phyloP scores from a whole-genome alignment of 768 basidiomycete genomes.

The Suillus luteus region DNA sequence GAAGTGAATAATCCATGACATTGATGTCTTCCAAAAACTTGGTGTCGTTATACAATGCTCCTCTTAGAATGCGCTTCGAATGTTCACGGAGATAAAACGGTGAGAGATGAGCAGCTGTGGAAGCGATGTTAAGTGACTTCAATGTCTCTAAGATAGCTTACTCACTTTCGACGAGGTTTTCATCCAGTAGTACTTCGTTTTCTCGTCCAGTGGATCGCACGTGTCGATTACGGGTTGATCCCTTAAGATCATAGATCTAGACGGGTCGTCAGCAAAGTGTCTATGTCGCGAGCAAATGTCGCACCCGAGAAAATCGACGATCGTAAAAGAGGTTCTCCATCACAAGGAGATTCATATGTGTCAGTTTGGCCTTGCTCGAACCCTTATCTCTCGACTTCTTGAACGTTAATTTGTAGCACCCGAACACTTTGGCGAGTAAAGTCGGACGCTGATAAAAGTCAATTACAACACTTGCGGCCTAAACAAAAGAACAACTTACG shows the following conservation, averaged over 20 bases:
- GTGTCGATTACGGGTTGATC: constrained; percentile 91
- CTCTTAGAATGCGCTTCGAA: constrained; percentile 87
- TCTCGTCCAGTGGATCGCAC: constrained; percentile 87
- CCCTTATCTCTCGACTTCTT: constrained; percentile 73
- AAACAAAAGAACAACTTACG: constrained; percentile 45
- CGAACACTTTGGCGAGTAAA: constrained; percentile 93
- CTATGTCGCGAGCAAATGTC: neutral
- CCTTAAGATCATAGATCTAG: constrained; percentile 96
- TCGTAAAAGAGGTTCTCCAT: constrained; percentile 99
- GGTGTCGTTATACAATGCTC: constrained; percentile 92
- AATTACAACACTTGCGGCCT: constrained; percentile 7
- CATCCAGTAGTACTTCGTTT: constrained; percentile 94
- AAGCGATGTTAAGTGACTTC: constrained; percentile 15
- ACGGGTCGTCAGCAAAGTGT: constrained; percentile 9
- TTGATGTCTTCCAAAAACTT: constrained; percentile 93
- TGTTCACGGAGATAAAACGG: constrained; percentile 98
- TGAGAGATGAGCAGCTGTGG: constrained; percentile 73
- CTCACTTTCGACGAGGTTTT: constrained; percentile 91
- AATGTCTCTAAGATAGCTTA: constrained; percentile 10
- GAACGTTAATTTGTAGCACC: constrained; percentile 93
- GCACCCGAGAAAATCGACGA: constrained; percentile 84
- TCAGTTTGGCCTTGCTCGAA: constrained; percentile 69
- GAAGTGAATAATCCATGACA: constrained; percentile 97
- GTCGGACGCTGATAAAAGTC: constrained; percentile 73
- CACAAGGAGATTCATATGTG: constrained; percentile 92